Base-by-base conservation (phyloP, 768 basidiomycete genomes). In the Mrakia frigida region DNA sequence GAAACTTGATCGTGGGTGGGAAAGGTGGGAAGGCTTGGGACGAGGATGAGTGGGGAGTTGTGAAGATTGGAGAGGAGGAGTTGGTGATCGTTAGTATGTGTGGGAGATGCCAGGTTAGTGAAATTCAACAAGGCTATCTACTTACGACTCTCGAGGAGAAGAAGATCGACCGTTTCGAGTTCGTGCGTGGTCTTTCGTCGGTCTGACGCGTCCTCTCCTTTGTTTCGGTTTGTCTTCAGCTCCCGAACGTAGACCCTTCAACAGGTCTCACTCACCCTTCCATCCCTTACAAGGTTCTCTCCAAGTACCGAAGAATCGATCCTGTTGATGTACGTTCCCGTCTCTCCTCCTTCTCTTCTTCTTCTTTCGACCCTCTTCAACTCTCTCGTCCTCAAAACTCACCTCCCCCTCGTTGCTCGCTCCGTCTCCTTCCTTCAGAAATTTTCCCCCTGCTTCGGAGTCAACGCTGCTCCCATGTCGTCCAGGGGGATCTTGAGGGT, bases 71-170 rank as follows among this genome's bases (percentile, higher is more conserved):
- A 14, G 35, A 11, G 14, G 70, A 76, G 31, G 60, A 76, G 35
- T n/a, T 76, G 59, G 61, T 71, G 2, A 61, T 76, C 2, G 46
- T 67, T 13, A 28, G 23, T 2, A 71, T 65, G 63, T 76, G 75
- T 46, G 75, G 75, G 9, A n/a, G 75, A 6, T 76, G 75, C 39
- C 75, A 76, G 70, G 75, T 76, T 21, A 70, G 75, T 46, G 11
- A n/a, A n/a, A 6, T 46, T 9, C 25, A 5, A 13, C 61, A 50
- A 21, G 10, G 60, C 3, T 33, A 59, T 50, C 23, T 23, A 23
- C 6, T n/a, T 18, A 6, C 18, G 21, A 46, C 16, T 33, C 25
- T 3, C 9, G 46, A 50, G 46, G 16, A n/a, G 3, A 50, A 14
- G 39, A 41, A 1, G 46, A 18, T 50, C 46, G 46, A 11, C 43